phyloP scores from a whole-genome alignment of 2,329 filamentous ascomycete genomes.

The Lasiodiplodia hormozganensis region DNA sequence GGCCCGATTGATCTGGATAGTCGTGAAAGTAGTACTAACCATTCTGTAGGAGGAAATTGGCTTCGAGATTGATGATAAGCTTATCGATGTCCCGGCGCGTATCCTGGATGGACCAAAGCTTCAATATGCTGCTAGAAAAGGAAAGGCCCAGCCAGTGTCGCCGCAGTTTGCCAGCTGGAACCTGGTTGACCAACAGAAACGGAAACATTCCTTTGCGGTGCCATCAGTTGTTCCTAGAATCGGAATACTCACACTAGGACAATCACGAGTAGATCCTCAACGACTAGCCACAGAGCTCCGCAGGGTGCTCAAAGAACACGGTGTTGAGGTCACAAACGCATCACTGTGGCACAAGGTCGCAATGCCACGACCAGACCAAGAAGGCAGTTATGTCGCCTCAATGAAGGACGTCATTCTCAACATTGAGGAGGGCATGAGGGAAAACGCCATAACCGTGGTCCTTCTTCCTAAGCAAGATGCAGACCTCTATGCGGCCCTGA shows the following conservation, averaged over 20 bases:
- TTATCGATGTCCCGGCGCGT: slow-evolving; percentile 18
- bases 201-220: background rate
- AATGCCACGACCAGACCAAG: background rate
- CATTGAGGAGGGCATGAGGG: background rate
- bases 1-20: too few species aligned
- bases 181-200: background rate
- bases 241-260: background rate
- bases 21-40: too few species aligned
- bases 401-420: background rate
- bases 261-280: background rate
- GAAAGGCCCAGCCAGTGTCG: background rate
- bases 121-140: background rate
- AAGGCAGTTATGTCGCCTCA: background rate
- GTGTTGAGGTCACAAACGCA: background rate
- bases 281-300: background rate
- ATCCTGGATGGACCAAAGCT: slow-evolving; percentile 16
- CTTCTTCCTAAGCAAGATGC: background rate
- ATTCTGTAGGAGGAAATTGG: background rate
- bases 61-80: slow-evolving; percentile 18
- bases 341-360: background rate
- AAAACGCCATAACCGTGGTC: slow-evolving; percentile 3
- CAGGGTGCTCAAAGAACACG: background rate
- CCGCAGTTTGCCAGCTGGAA: background rate
- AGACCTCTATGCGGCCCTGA: slow-evolving; percentile 16
- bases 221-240: background rate